These are phyloP conservation scores for Platanthera guangdongensis DNA, from an alignment of 106 monocot species.

Conservation along the genomic window DNA sequence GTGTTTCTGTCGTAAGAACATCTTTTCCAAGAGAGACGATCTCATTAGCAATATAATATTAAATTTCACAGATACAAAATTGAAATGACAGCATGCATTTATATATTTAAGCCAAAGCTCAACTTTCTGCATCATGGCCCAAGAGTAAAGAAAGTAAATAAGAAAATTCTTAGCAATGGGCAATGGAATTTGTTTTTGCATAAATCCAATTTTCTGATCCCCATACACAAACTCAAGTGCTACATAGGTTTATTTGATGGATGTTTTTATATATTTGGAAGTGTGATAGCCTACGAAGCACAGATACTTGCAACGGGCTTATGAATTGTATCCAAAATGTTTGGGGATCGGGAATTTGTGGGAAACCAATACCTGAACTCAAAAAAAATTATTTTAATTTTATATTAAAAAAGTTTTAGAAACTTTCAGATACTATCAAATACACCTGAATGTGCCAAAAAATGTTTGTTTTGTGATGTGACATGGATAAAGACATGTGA, in stretches of 20 bases:
- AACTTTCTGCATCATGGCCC: neutral
- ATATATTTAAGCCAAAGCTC: neutral
- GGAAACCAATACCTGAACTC: no score
- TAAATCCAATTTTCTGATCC: neutral
- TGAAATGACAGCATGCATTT: neutral
- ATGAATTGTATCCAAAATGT: no score
- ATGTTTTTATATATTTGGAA: neutral
- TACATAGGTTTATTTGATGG: neutral
- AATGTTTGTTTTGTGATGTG: no score
- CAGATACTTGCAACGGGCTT: no score
- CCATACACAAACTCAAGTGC: neutral
- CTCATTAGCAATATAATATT: neutral
- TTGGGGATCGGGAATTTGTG: no score
- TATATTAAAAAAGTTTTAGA: no score
- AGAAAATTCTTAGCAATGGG: neutral
- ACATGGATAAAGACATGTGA: no score
- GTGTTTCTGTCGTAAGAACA: neutral
- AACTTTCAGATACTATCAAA: no score
- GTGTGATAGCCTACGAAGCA: neutral
- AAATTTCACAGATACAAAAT: neutral
- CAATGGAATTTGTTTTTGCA: neutral
- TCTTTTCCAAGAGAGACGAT: neutral
- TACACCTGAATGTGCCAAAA: no score
- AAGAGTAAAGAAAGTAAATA: neutral
- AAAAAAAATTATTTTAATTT: no score